Evolutionary conservation across 192 early-diverging fungal genomes (phyloP).

Genomic region (Oehlia diaphana): DNA sequence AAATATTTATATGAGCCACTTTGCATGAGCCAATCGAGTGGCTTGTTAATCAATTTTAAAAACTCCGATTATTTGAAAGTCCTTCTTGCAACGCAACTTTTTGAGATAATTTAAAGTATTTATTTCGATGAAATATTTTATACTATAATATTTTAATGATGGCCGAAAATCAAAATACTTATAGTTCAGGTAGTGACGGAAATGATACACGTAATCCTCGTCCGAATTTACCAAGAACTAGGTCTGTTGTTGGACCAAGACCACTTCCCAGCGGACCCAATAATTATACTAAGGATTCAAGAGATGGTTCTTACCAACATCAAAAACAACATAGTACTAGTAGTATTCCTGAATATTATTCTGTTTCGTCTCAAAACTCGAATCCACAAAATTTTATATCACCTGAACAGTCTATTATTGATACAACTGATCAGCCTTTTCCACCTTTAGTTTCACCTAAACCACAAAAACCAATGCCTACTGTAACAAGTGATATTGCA

Average conservation of each 20-base stretch:
- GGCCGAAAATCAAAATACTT: not conserved
- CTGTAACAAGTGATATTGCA: constrained; percentile 16
- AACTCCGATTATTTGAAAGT: too few species aligned
- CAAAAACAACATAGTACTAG: not conserved
- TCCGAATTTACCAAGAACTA: constrained; percentile 6
- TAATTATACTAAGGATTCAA: not conserved
- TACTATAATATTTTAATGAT: not conserved
- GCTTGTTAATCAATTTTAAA: too few species aligned
- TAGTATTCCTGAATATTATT: not conserved
- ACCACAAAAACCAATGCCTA: constrained; percentile 26
- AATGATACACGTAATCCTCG: not conserved
- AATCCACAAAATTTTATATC: not conserved
- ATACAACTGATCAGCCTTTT: not conserved
- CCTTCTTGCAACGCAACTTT: too few species aligned
- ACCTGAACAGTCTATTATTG: not conserved
- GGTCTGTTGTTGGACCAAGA: constrained; percentile 24
- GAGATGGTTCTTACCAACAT: not conserved
- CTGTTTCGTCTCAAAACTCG: not conserved
- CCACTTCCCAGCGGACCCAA: constrained; percentile 1
- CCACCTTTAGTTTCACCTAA: constrained; percentile 23
- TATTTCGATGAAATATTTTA: too few species aligned
- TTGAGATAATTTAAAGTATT: too few species aligned
- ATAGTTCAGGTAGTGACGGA: not conserved
- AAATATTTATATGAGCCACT: too few species aligned
- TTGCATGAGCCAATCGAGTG: too few species aligned